These are phyloP conservation scores for Lepidopterella palustris DNA, from an alignment of 495 filamentous ascomycete genomes.

Conservation along the genomic window DNA sequence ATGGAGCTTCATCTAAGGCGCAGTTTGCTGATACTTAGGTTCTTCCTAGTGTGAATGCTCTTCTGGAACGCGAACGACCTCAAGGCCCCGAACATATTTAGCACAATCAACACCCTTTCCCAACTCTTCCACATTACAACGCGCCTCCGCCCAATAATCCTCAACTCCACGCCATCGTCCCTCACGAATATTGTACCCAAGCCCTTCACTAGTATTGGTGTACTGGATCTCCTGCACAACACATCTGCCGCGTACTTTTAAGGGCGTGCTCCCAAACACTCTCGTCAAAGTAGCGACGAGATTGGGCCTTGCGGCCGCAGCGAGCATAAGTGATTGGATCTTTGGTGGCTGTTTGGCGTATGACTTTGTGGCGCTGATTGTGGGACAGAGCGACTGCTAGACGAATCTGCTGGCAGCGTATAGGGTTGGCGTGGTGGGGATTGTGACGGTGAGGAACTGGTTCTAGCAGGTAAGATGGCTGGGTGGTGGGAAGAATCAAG, in stretches of 20 bases:
- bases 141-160: constrained; percentile 42
- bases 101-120: constrained; percentile 43
- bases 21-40: neutral
- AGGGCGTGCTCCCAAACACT: constrained; percentile 36
- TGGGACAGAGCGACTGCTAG: constrained; percentile 44
- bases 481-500: neutral
- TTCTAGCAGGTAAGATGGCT: constrained; percentile 37
- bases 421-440: constrained; percentile 42
- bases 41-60: constrained; percentile 47
- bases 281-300: constrained; percentile 43
- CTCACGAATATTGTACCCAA: constrained; percentile 48
- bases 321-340: constrained; percentile 45
- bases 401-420: constrained; percentile 42
- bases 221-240: constrained; percentile 49
- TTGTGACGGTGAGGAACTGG: constrained; percentile 46
- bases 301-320: constrained; percentile 40
- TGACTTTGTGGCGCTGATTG: constrained; percentile 44
- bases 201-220: constrained; percentile 49
- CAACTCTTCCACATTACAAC: constrained; percentile 46
- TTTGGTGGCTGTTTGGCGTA: constrained; percentile 49
- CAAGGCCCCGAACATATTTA: constrained; percentile 44
- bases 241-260: constrained; percentile 45
- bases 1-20: constrained; percentile 2
- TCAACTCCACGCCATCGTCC: constrained; percentile 38
- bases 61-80: constrained; percentile 47